Evolutionary conservation across 257 asterid genomes (phyloP), one percentile per base, ranked within the genome.

Genomic region (Gardenia jasminoides): DNA sequence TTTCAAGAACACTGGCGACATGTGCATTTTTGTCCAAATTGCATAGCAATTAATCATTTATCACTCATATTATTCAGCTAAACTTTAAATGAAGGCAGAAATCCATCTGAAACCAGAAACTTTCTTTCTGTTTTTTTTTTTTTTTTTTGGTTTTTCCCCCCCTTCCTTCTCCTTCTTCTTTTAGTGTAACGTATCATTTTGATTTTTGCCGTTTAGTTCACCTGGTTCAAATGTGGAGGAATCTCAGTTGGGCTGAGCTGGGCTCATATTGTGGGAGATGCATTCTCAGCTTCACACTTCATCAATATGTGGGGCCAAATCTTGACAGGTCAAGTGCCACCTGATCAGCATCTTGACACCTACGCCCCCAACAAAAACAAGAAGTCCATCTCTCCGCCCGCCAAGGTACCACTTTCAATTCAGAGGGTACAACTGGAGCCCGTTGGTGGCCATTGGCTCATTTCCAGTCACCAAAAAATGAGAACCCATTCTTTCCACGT

Each of bases 171-270:
- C n/a, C n/a, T n/a, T 1, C 39, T n/a, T n/a, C 1, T 4, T 36
- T 17, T 47, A 26, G 11, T 15, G 33, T 33, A 10, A 71, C 20
- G 20, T 76, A 1, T 31, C 26, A 22, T 76, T 12, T 62, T 28
- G 56, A 16, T n/a, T 50, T 71, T 30, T 73, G 8, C 28, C n/a
- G n/a, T n/a, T 7, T 83, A 92, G 98, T 66, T 92, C 44, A 92
- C 98, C 52, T 75, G 79, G 90, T 93, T 92, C 86, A 83, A 87
- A 71, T 93, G 98, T 81, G 98, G 98, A 84, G 98, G 98, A 31
- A 5, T 93, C 26, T 80, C 93, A 36, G 64, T 92, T 41, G 98
- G 98, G 47, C 72, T 93, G 82, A 88, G 91, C 48, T 93, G 96
- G 97, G 87, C 96, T 47, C 98, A 92, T 46, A 5, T 89, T 9